Conservation (phyloP, 768 basidiomycete genomes). For the Pisolithus marmoratus region DNA sequence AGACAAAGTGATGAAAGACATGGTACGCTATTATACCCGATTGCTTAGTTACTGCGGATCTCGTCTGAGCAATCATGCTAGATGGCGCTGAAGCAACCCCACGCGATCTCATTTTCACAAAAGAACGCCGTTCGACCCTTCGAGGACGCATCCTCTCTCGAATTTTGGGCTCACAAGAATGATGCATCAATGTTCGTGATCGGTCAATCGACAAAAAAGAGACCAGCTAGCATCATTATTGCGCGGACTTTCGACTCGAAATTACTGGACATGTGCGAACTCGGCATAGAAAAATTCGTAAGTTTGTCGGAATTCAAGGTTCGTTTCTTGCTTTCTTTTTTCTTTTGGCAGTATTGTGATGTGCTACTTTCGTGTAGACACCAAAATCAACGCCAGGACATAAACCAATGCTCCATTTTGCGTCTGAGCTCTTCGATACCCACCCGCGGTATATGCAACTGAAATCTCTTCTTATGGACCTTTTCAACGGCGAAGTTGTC, state of each 20-base stretch:
- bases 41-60: background rate
- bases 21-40: slow-evolving; percentile 47
- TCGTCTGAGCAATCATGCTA: slow-evolving; percentile 23
- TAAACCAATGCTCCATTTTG: slow-evolving; percentile 92
- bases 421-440: slow-evolving; percentile 90
- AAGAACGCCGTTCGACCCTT: slow-evolving; percentile 91
- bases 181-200: slow-evolving; percentile 89
- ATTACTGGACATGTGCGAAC: slow-evolving; percentile 92
- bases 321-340: slow-evolving; percentile 16
- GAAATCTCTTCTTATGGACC: slow-evolving; percentile 84
- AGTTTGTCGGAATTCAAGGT: slow-evolving; percentile 85
- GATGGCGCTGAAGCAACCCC: slow-evolving; percentile 92
- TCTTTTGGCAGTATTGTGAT: background rate
- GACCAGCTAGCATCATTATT: slow-evolving; percentile 82
- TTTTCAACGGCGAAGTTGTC: slow-evolving; percentile 86
- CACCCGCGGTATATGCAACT: slow-evolving; percentile 90
- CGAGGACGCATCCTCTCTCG: slow-evolving; percentile 72
- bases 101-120: slow-evolving; percentile 89
- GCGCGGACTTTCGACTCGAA: slow-evolving; percentile 81
- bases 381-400: slow-evolving; percentile 85
- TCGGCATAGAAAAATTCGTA: slow-evolving; percentile 78
- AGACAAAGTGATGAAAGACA: slow-evolving; percentile 77
- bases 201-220: slow-evolving; percentile 91
- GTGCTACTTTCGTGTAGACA: slow-evolving; percentile 45
- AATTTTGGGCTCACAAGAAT: slow-evolving; percentile 93